A percentile compares a stretch with the other conserved stretches of the same genome.
These are phyloP conservation scores for Malus orientalis DNA, from an alignment of 306 rosid species.

Conservation along the genomic window DNA sequence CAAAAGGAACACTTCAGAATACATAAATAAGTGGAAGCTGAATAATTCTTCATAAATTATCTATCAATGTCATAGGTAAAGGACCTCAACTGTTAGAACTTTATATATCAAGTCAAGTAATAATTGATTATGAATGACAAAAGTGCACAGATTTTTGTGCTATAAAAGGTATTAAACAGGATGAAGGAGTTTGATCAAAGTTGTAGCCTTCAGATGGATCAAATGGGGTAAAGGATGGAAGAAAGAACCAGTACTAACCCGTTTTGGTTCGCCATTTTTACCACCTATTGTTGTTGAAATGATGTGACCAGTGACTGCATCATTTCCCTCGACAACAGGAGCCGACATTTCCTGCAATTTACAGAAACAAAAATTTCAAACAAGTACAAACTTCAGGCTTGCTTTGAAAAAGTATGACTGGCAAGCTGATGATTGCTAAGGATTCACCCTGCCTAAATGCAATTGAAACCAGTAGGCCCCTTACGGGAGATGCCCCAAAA, in stretches of 20 bases:
- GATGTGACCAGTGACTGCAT: constrained; percentile 80
- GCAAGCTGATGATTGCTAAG: constrained; percentile 1
- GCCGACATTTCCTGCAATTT: constrained; percentile 80
- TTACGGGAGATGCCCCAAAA: background rate
- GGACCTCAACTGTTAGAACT: background rate
- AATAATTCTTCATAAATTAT: constrained; percentile 6
- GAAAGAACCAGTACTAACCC: constrained; percentile 35
- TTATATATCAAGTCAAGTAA: no score
- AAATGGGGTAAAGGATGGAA: background rate
- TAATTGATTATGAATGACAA: background rate
- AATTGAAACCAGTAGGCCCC: background rate
- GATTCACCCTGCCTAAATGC: background rate
- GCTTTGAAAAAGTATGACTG: background rate
- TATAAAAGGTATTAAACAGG: background rate
- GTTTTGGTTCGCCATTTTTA: constrained; percentile 88
- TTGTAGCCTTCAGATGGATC: background rate
- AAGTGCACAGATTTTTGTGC: background rate
- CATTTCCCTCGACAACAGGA: constrained; percentile 58
- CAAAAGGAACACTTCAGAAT: constrained; percentile 15
- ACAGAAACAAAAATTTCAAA: constrained; percentile 6
- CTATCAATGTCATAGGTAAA: background rate
- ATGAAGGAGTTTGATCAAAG: background rate
- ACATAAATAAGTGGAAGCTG: constrained; percentile 7
- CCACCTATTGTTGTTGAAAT: constrained; percentile 97
- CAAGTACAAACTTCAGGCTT: background rate